Evolutionary conservation across 495 filamentous ascomycete species (phyloP).

Genomic region (Letharia lupina): DNA sequence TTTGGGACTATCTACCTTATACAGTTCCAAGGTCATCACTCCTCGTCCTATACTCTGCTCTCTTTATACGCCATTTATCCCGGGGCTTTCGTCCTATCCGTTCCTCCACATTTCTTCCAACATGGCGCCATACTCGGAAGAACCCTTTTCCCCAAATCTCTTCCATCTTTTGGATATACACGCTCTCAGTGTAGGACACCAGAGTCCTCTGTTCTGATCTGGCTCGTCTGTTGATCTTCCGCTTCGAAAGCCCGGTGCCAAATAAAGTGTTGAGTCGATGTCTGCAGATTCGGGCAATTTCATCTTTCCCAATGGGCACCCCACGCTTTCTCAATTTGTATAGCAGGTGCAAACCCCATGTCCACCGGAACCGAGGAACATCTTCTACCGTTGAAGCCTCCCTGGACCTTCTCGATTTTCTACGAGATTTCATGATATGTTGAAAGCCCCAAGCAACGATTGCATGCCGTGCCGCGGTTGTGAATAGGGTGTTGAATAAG

Average conservation of each 20-base stretch:
- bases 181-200: constrained; percentile 5
- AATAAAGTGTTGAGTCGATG: constrained; percentile 46
- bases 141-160: constrained; percentile 25
- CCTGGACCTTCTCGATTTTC: neutral
- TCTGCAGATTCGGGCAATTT: constrained; percentile 38
- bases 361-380: constrained; percentile 29
- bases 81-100: neutral
- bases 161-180: constrained; percentile 26
- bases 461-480: constrained; percentile 38
- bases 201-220: neutral
- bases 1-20: neutral
- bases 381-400: constrained; percentile 4
- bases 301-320: constrained; percentile 32
- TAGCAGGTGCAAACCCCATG: constrained; percentile 45
- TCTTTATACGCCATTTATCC: neutral
- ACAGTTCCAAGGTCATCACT: too few species aligned
- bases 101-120: neutral
- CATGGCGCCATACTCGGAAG: constrained; percentile 4
- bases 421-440: constrained; percentile 26
- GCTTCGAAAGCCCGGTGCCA: constrained; percentile 31
- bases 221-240: constrained; percentile 26
- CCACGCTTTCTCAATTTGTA: constrained; percentile 39
- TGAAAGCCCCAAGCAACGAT: constrained; percentile 55
- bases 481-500: constrained; percentile 40
- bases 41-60: neutral